phyloP scores from a whole-genome alignment of 306 rosid genomes.

The Clitoria ternatea region DNA sequence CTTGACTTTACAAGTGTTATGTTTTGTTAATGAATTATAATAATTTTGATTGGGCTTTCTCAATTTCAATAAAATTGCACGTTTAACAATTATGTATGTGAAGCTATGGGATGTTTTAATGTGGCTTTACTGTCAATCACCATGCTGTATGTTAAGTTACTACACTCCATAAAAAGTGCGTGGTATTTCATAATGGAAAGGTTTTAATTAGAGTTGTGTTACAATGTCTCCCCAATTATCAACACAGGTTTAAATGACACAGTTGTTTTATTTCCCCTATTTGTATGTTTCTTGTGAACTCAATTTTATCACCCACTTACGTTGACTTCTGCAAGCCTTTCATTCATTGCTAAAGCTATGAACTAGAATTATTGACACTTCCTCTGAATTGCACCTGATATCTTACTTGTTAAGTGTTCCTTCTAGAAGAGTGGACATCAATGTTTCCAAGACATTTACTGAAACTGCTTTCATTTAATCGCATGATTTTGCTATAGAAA shows the following conservation, averaged over 20 bases:
- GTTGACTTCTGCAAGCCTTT: not conserved
- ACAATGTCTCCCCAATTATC: not conserved
- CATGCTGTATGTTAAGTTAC: not conserved
- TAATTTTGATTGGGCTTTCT: not conserved
- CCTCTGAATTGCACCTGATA: not conserved
- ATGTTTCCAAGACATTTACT: not conserved
- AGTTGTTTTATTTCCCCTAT: not conserved
- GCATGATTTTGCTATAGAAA: constrained; percentile 1
- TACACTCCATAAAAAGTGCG: not conserved
- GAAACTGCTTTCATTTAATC: not conserved
- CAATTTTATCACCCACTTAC: not conserved
- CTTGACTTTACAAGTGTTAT: not conserved
- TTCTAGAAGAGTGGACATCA: not conserved
- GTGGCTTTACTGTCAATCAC: not conserved
- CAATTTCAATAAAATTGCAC: not conserved
- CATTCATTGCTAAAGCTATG: not conserved
- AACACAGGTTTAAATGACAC: not conserved
- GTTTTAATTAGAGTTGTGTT: not conserved
- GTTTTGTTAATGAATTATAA: not conserved
- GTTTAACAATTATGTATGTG: not conserved
- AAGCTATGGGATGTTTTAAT: not conserved
- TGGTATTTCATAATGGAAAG: not conserved
- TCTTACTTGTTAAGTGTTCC: not conserved
- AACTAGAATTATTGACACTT: not conserved
- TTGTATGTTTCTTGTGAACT: not conserved